Evolutionary conservation across 2,329 filamentous ascomycete genomes (phyloP).

Genomic region (Metarhizium brunneum): DNA sequence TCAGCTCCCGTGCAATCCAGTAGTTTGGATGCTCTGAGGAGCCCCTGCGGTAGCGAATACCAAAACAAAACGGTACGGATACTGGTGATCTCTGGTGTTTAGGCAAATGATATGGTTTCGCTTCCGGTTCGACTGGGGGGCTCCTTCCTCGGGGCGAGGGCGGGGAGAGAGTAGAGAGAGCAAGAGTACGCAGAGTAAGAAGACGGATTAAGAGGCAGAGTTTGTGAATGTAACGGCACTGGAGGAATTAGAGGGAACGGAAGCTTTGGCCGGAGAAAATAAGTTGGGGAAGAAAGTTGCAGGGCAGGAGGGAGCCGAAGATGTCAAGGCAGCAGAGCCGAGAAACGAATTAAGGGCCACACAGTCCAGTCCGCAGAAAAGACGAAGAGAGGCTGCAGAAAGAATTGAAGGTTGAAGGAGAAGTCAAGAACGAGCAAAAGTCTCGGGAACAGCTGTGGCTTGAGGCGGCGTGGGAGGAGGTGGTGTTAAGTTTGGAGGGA

Average conservation of each 20-base stretch:
- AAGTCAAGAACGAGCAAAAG: background rate
- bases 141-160: background rate
- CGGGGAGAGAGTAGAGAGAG: background rate
- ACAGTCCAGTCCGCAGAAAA: background rate
- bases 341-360: background rate
- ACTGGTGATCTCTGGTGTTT: background rate
- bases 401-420: background rate
- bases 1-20: background rate
- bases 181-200: background rate
- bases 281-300: background rate
- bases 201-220: background rate
- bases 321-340: background rate
- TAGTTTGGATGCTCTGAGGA: background rate
- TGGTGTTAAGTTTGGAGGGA: background rate
- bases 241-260: background rate
- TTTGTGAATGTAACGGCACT: background rate
- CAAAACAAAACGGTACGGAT: constrained; percentile 6
- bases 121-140: background rate
- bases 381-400: background rate
- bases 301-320: background rate
- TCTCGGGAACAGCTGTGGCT: background rate
- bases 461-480: background rate
- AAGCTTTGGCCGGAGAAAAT: background rate
- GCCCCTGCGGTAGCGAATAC: background rate
- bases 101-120: background rate